A percentile compares a stretch with the other conserved stretches of the same genome.
These are phyloP conservation scores for Closterium sp. DNA, from an alignment of 139 green algal species.

Conservation along the genomic window DNA sequence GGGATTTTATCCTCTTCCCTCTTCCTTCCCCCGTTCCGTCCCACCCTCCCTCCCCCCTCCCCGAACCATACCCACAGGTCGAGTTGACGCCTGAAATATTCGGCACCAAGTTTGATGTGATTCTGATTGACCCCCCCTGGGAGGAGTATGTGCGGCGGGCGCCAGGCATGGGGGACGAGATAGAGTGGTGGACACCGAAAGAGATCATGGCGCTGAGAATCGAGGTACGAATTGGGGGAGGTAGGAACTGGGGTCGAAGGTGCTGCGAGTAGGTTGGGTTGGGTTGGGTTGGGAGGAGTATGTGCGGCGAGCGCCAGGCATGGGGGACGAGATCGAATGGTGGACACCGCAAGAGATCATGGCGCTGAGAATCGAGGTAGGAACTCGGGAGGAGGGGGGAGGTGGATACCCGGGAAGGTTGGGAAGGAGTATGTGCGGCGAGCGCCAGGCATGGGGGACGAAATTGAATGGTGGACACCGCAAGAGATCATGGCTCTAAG, in stretches of 20 bases:
- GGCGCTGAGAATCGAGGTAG: conserved; percentile 59
- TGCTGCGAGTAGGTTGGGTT: not conserved
- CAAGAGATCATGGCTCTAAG: no score
- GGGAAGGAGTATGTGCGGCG: no score
- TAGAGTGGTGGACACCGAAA: conserved; percentile 68
- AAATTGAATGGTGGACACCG: no score
- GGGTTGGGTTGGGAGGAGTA: conserved; percentile 73
- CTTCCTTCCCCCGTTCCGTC: no score
- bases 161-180: conserved; percentile 61
- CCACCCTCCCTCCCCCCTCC: not conserved
- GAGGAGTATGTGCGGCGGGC: conserved; percentile 78
- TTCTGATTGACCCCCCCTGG: conserved; percentile 81
- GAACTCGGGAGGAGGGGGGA: not conserved
- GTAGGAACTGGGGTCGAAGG: not conserved
- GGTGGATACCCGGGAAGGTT: not conserved
- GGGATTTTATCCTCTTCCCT: no score
- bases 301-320: conserved; percentile 66
- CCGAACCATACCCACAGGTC: not conserved
- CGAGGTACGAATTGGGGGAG: conserved; percentile 37
- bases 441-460: no score
- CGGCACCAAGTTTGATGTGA: conserved; percentile 67
- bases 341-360: conserved; percentile 77
- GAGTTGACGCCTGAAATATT: conserved; percentile 32
- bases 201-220: conserved; percentile 70
- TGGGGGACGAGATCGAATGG: conserved; percentile 56